Conservation (phyloP, 2,329 filamentous ascomycete species). For the Pseudogymnoascus sp. region DNA sequence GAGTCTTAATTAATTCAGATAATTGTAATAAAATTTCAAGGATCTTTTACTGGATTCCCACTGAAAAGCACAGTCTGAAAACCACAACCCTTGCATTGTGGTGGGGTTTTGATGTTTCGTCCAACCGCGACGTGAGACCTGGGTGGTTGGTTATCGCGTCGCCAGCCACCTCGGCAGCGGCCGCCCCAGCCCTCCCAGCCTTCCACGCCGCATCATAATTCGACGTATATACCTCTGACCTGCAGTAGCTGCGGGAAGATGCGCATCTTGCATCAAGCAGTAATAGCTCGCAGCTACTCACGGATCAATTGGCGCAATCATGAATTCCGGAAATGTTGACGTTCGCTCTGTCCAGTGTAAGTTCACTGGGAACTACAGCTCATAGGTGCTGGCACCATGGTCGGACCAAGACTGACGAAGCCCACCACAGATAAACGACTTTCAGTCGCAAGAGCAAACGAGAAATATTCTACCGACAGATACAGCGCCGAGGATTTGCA, state of each 20-base stretch:
- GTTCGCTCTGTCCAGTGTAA: slow-evolving; percentile 8
- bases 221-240: slow-evolving; percentile 4
- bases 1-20: not conserved
- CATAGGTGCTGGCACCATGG: not conserved
- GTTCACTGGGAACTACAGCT: not conserved
- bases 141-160: slow-evolving; percentile 4
- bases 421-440: not conserved
- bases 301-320: not conserved
- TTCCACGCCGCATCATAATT: slow-evolving; percentile 1
- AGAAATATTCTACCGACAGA: slow-evolving; percentile 1
- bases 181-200: slow-evolving; percentile 5
- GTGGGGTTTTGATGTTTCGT: slow-evolving; percentile 2
- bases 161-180: slow-evolving; percentile 5
- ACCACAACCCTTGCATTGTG: not conserved
- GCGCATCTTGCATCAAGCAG: slow-evolving; percentile 4
- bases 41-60: not conserved
- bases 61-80: not conserved
- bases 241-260: slow-evolving; percentile 8
- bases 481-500: slow-evolving; percentile 12
- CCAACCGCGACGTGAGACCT: not conserved
- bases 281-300: slow-evolving; percentile 2
- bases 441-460: slow-evolving; percentile 1
- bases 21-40: not conserved
- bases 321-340: slow-evolving; percentile 1
- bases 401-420: not conserved